Conservation (phyloP, 1,284 basidiomycete species). For the Cerrena zonata region DNA sequence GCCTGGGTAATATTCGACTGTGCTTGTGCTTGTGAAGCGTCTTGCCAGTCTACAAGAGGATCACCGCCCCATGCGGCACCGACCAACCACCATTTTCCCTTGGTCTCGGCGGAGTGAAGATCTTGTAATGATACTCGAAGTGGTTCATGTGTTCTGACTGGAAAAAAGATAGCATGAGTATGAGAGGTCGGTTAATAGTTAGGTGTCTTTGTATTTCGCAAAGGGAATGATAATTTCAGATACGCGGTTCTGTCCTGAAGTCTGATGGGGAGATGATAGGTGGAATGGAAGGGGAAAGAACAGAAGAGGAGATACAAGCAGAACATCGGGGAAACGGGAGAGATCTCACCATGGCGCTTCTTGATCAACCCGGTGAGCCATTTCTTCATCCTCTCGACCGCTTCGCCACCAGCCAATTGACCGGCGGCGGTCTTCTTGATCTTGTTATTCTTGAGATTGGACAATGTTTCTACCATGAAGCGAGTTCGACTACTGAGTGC, state of each 20-base stretch:
- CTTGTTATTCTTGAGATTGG: slow-evolving; percentile 88
- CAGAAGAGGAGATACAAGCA: neutral
- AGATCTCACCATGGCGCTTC: slow-evolving; percentile 57
- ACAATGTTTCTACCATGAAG: slow-evolving; percentile 90
- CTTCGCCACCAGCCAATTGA: slow-evolving; percentile 64
- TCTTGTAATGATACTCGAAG: slow-evolving; percentile 82
- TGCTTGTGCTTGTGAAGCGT: slow-evolving; percentile 19
- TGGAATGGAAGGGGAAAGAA: neutral
- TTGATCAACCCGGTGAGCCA: slow-evolving; percentile 72
- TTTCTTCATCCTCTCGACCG: slow-evolving; percentile 80
- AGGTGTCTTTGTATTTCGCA: no score
- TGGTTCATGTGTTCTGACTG: slow-evolving; percentile 78
- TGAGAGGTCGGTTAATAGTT: no score
- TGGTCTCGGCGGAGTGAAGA: slow-evolving; percentile 76
- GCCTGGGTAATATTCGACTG: neutral
- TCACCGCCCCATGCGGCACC: slow-evolving; percentile 95
- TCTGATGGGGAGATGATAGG: no score
- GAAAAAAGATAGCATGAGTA: neutral
- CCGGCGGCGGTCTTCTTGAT: slow-evolving; percentile 50
- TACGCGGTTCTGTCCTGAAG: no score
- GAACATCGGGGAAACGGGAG: neutral
- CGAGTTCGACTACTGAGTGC: slow-evolving; percentile 68
- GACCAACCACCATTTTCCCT: slow-evolving; percentile 98
- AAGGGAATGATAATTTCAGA: no score
- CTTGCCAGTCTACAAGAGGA: slow-evolving; percentile 69